A percentile compares a stretch with the other conserved stretches of the same genome.
Evolutionary conservation across 1,284 basidiomycete species (phyloP).

Genomic region (Ganoderma sp.): DNA sequence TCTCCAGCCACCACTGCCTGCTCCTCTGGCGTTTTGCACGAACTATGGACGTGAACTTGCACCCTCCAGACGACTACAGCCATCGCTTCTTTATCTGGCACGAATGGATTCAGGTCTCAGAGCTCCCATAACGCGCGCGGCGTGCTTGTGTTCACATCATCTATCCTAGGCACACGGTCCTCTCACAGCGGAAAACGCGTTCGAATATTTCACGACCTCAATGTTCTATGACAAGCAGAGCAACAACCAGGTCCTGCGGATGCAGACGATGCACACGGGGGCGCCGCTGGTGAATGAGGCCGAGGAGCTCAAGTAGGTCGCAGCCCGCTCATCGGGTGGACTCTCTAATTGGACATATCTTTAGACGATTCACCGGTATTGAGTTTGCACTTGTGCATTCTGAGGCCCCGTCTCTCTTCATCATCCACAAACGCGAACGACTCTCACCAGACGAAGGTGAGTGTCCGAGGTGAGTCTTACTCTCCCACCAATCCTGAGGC

Average conservation of each 20-base stretch:
- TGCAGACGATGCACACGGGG: constrained; percentile 86
- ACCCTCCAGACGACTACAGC: constrained; percentile 78
- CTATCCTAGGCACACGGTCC: constrained; percentile 70
- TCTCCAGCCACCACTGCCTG: constrained; percentile 19
- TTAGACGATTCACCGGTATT: constrained; percentile 80
- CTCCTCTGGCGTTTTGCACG: not conserved
- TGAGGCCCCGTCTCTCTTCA: constrained; percentile 77
- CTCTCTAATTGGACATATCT: constrained; percentile 20
- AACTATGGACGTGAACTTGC: constrained; percentile 58
- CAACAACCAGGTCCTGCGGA: constrained; percentile 86
- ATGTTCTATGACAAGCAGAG: constrained; percentile 92
- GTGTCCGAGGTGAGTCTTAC: constrained; percentile 34
- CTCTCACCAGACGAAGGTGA: constrained; percentile 80
- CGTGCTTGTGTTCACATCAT: constrained; percentile 25
- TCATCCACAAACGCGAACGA: constrained; percentile 86
- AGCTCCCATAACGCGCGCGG: constrained; percentile 7
- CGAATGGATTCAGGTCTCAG: constrained; percentile 76
- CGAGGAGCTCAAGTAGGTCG: constrained; percentile 75
- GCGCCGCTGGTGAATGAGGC: constrained; percentile 73
- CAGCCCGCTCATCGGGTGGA: constrained; percentile 20
- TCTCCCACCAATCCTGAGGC: constrained; percentile 19
- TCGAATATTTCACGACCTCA: constrained; percentile 84
- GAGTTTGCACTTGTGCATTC: constrained; percentile 84
- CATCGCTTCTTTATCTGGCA: constrained; percentile 87
- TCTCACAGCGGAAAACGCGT: constrained; percentile 74